Percentiles rank a stretch among this genome's conserved stretches.
Evolutionary conservation across 2,329 filamentous ascomycete genomes (phyloP).

Genomic region (Ascosphaera acerosa): DNA sequence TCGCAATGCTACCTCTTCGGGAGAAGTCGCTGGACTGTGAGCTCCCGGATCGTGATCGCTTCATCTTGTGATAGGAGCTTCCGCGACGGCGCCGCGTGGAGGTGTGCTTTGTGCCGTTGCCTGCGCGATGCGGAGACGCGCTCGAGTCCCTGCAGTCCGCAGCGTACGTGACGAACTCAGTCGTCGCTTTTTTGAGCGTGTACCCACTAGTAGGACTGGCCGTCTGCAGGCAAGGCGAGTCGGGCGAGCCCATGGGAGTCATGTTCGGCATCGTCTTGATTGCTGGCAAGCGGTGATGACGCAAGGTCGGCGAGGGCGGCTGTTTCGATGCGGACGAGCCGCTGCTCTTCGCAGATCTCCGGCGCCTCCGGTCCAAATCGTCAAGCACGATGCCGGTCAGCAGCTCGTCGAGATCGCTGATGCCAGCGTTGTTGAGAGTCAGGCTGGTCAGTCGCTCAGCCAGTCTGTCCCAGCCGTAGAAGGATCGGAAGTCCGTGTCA

Average conservation of each 20-base stretch:
- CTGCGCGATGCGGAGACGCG: background rate
- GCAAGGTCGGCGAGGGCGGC: background rate
- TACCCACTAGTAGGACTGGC: background rate
- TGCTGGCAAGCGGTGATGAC: background rate
- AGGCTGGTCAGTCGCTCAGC: conserved; percentile 79
- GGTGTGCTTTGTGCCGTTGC: conserved; percentile 40
- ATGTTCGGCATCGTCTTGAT: background rate
- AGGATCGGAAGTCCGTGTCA: conserved; percentile 88
- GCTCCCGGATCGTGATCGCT: conserved; percentile 73
- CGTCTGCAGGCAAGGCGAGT: background rate
- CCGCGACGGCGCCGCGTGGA: conserved; percentile 39
- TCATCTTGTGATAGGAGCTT: conserved; percentile 43
- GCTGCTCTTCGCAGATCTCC: conserved; percentile 51
- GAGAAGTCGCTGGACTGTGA: conserved; percentile 52
- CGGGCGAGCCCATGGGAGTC: background rate
- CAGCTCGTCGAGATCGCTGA: conserved; percentile 77
- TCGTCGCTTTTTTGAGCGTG: background rate
- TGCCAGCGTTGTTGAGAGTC: conserved; percentile 60
- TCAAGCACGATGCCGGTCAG: conserved; percentile 84
- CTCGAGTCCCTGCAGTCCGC: background rate
- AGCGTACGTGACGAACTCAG: background rate
- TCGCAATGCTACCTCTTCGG: conserved; percentile 44
- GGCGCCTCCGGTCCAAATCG: conserved; percentile 78
- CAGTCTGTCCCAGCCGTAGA: conserved; percentile 88
- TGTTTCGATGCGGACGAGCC: background rate